Evolutionary conservation across 2,329 filamentous ascomycete genomes (phyloP).

Genomic region (Diaporthe sp.): DNA sequence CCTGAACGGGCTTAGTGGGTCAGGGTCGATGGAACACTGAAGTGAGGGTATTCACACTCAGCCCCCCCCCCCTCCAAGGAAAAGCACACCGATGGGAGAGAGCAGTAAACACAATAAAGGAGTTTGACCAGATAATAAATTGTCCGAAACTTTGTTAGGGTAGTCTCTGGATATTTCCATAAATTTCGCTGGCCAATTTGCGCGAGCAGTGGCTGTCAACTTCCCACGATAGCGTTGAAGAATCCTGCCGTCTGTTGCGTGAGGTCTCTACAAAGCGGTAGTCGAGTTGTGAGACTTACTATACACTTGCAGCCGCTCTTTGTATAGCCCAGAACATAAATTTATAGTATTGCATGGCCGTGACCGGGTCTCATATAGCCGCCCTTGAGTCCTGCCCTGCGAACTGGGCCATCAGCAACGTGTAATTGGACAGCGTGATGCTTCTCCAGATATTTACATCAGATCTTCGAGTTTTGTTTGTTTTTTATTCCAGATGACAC

Average conservation of each 20-base stretch:
- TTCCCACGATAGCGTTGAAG: too few species aligned
- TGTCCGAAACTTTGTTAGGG: too few species aligned
- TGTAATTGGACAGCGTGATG: too few species aligned
- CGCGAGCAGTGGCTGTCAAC: background rate
- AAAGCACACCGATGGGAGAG: background rate
- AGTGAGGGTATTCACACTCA: background rate
- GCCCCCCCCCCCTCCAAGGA: background rate
- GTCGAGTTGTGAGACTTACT: slow-evolving; percentile 9
- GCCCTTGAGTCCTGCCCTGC: background rate
- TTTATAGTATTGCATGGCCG: background rate
- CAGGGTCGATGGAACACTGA: background rate
- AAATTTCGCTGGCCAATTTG: background rate
- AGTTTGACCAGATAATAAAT: background rate
- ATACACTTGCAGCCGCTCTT: background rate
- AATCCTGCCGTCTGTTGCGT: background rate
- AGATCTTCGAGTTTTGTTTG: fast-evolving
- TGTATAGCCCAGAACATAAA: background rate
- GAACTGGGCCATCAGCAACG: background rate
- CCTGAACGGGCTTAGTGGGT: background rate
- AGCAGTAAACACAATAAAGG: background rate
- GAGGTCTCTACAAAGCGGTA: background rate
- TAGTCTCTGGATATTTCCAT: background rate
- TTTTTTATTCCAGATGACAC: too few species aligned
- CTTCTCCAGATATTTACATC: background rate
- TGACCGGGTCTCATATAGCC: background rate